phyloP scores from a whole-genome alignment of 441 rosid genomes.

The Iberis amara region DNA sequence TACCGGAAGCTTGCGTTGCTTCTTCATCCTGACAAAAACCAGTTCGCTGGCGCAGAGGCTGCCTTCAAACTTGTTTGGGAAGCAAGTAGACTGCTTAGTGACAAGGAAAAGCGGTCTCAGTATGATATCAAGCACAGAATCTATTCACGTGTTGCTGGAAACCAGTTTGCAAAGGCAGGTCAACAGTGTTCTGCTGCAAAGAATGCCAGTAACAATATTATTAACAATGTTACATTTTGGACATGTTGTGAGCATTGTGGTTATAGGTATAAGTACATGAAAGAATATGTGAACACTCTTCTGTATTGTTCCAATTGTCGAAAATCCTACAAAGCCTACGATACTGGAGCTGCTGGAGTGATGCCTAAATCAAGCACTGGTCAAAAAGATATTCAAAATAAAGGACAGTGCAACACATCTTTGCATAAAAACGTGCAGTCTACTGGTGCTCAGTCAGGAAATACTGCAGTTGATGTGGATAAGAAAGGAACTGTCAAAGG shows the following conservation, averaged over 20 bases:
- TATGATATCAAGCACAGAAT: constrained; percentile 45
- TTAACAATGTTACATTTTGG: constrained; percentile 35
- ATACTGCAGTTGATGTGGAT: constrained; percentile 25
- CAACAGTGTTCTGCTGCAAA: constrained; percentile 17
- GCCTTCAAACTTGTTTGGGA: constrained; percentile 64
- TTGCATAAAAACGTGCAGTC: constrained; percentile 12
- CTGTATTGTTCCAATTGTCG: constrained; percentile 42
- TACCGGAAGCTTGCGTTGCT: constrained; percentile 55
- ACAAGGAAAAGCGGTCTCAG: constrained; percentile 36
- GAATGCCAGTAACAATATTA: constrained; percentile 31
- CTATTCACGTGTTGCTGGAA: constrained; percentile 14
- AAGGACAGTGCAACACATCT: constrained; percentile 32
- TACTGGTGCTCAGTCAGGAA: constrained; percentile 13
- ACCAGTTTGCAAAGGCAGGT: constrained; percentile 30
- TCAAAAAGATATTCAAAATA: constrained; percentile 32
- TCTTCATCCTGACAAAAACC: constrained; percentile 66
- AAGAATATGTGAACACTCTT: constrained; percentile 24
- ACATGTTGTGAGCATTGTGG: constrained; percentile 48
- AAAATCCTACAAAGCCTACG: constrained; percentile 36
- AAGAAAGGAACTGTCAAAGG: constrained; percentile 24
- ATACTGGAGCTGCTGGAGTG: constrained; percentile 28
- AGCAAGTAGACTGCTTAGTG: constrained; percentile 45
- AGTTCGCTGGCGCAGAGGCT: constrained; percentile 53
- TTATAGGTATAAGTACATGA: constrained; percentile 32
- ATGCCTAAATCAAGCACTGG: constrained; percentile 8